Evolutionary conservation across 23 red algal species (phyloP), one percentile per base, ranked within the genome.

Genomic region (Chondrus crispus): DNA sequence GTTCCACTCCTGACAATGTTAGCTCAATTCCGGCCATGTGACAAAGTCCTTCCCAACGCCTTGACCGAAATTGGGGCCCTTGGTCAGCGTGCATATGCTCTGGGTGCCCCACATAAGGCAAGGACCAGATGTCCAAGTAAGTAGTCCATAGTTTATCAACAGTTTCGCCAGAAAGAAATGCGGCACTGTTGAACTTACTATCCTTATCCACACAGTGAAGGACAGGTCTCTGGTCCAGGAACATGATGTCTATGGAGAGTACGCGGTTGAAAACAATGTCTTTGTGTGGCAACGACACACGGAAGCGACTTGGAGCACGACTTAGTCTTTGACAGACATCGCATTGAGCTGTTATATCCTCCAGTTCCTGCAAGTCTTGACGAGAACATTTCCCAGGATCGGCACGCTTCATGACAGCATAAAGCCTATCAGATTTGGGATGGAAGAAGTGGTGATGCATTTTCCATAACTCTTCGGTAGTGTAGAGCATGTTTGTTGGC

Each of bases 401-500:
- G 16, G 81, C 81, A 0, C 44, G 46, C 50, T 41, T 28, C 2
- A 85, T 40, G 53, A 85, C 5, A 29, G 81, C 46, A 69, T 41
- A 62, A 2, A 85, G 60, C 30, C n/a, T 40, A 38, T 58, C 81
- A 66, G 81, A 32, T 16, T 42, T 28, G 3, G 81, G 81, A 51
- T 85, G 81, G 44, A 38, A 68, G 46, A 85, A 85, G 50, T 85
- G 81, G 49, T 51, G 81, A 41, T 85, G 81, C 0, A 85, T 62
- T 1, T 68, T 62, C 44, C 60, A 12, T 14, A 69, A 1, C 4
- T 85, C 51, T 2, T 32, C 30, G 2, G 33, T 42, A 28, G 53
- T 69, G 53, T 4, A 69, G 19, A 64, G 50, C 11, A 69, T 85
- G 26, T 26, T 68, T 32, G 35, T 35, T 39, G 35, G 16, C 81